Conservation (phyloP, 208 protist genomes). For the Trypanosoma avium region DNA sequence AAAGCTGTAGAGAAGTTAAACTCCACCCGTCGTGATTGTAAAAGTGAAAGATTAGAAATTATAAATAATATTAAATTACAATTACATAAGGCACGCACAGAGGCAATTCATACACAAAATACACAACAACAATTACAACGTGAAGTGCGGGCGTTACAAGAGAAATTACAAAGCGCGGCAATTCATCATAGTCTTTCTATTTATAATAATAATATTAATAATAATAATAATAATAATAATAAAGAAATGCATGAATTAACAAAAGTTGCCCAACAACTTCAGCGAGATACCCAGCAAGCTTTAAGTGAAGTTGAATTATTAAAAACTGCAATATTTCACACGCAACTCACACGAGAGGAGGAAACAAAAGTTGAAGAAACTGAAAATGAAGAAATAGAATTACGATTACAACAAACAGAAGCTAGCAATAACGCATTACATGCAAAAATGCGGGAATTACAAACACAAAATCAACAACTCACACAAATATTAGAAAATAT, state of each 20-base stretch:
- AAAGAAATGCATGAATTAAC: background rate
- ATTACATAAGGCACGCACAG: slow-evolving; percentile 12
- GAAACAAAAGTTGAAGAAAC: slow-evolving; percentile 5
- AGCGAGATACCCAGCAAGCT: slow-evolving; percentile 43
- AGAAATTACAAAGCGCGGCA: slow-evolving; percentile 19
- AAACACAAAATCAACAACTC: slow-evolving; percentile 9
- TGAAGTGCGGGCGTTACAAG: slow-evolving; percentile 17
- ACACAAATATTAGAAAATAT: background rate
- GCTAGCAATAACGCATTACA: background rate
- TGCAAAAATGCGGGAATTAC: background rate
- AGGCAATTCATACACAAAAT: background rate
- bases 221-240: background rate
- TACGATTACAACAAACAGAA: slow-evolving; percentile 18
- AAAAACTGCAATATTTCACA: slow-evolving; percentile 15
- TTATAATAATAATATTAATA: background rate
- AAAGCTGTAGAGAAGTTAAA: slow-evolving; percentile 12
- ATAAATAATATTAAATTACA: slow-evolving; percentile 10
- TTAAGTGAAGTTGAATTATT: slow-evolving; percentile 55
- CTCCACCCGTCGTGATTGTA: slow-evolving; percentile 8
- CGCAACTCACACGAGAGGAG: slow-evolving; percentile 15
- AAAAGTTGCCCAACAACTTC: slow-evolving; percentile 33
- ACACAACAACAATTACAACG: slow-evolving; percentile 12
- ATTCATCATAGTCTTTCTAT: slow-evolving; percentile 1
- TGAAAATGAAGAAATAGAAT: slow-evolving; percentile 19
- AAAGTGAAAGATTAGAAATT: slow-evolving; percentile 5